Base-by-base conservation (phyloP, 331 rosid genomes). In the Pyracantha coccinea region DNA sequence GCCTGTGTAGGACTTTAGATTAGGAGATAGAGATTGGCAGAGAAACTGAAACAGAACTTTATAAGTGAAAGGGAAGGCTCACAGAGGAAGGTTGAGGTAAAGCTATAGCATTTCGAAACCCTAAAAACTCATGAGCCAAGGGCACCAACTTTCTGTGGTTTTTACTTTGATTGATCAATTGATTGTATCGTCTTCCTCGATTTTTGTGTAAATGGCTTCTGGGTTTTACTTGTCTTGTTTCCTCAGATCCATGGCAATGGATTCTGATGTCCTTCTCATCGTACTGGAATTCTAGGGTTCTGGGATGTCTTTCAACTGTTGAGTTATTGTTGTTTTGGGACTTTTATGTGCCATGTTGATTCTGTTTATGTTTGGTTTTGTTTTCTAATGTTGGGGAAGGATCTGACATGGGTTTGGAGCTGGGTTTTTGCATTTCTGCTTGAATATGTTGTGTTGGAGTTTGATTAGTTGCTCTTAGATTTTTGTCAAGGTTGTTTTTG, bases 191-290 rank as follows among this genome's bases (percentile, higher is more conserved):
- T 83, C 80, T 54, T 73, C 84, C 69, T 88, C 33, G 81, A 75
- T 70, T 28, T 81, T 67, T 50, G 89, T 75, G 83, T 73, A 57
- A 55, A 72, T 69, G 81, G 63, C 58, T 55, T 70, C 12, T 17
- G 24, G n/a, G 28, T 44, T 65, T 75, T n/a, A 20, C 74, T 63
- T 47, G 19, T 74, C 33, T 32, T 29, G 44, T 59, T 78, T 83
- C 78, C 66, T 82, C 88, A 82, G 96, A 92, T 89, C 96, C 92
- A 71, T 71, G 87, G 66, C 41, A 32, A 45, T 78, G 70, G 71
- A 77, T 81, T 81, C 75, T 47, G 76, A 69, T 75, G 35, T 54
- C 27, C 64, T 79, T 65, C 72, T 70, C 28, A 35, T 41, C 62
- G 62, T 32, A 35, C 32, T 72, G 72, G 35, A 44, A 31, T 83